phyloP scores from a whole-genome alignment of 2,329 filamentous ascomycete genomes.

The Fusarium coicis region DNA sequence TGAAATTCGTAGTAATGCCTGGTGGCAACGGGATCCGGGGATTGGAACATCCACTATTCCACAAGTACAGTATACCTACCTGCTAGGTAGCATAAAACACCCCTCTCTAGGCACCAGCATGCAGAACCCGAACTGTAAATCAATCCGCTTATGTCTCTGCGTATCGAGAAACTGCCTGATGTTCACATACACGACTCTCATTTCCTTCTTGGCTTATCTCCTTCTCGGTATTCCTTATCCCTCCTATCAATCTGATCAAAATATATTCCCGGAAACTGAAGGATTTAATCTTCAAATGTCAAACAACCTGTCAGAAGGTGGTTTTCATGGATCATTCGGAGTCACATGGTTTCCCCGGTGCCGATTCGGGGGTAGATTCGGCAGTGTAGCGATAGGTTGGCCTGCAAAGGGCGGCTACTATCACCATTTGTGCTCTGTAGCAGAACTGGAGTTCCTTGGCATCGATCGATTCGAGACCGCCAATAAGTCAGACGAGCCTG shows the following conservation, averaged over 20 bases:
- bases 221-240: not conserved
- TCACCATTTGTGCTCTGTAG: not conserved
- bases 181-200: not conserved
- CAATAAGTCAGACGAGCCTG: not conserved
- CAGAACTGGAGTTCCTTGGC: not conserved
- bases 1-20: not conserved
- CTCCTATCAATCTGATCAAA: not conserved
- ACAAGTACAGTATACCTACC: not conserved
- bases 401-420: not conserved
- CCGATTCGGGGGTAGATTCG: not conserved
- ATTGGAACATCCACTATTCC: not conserved
- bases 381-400: not conserved
- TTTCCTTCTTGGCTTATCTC: not conserved
- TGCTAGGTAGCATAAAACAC: not conserved
- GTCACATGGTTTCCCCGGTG: not conserved
- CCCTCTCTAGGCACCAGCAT: not conserved
- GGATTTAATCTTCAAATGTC: not conserved
- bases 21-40: not conserved
- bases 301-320: not conserved
- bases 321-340: not conserved
- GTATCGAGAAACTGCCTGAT: not conserved
- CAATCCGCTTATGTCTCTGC: not conserved
- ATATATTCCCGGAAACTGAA: not conserved
- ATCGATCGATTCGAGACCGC: not conserved
- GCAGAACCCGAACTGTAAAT: not conserved